Base-by-base conservation (phyloP, 108 stramenopile species). In the Cylindrotheca closterium region DNA sequence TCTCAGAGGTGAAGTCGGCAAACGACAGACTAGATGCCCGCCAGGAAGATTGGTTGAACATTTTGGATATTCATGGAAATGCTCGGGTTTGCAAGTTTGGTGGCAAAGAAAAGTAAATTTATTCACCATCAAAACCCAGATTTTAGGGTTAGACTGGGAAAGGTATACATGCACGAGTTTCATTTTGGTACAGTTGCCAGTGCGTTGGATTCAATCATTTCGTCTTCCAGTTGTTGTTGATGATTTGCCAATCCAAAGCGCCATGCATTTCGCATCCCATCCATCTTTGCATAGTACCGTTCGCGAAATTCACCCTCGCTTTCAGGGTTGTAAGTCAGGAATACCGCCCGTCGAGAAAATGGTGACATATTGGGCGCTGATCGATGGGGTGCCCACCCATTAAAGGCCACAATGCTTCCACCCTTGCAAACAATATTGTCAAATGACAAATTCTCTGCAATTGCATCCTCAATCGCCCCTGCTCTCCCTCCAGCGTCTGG, bases 31-130 rank as follows among this genome's bases (percentile, higher is more conserved):
- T 94, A 4, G 88, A 89, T 70, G 55, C 72, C 0, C 68, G 93
- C 50, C 93, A 94, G 65, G 87, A 90, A 66, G 88, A 89, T 54
- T 94, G 93, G 93, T 67, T 94, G 24, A 90, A 87, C 60, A 78
- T 94, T 12, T 47, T 94, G 21, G 84, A 86, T 50, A 48, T 31
- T 1, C 51, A 63, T 31, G 79, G 79, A 4, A 71, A 79, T 63
- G 86, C 83, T 28, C 65, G 91, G 30, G 90, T 92, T 22, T 92
- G 93, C 74, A 95, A 92, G 58, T 94, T 92, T 62, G 67, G 17
- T 19, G 30, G n/a, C 26, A 53, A 46, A 46, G 51, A 62, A 55
- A 25, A 8, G 24, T 30, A 31, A 33, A 68, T n/a, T n/a, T n/a
- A n/a, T n/a, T n/a, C n/a, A n/a, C 29, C 19, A 1, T 17, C 27